These are phyloP conservation scores for Gossypium raimondii DNA, from an alignment of 345 rosid genomes.

Conservation along the genomic window DNA sequence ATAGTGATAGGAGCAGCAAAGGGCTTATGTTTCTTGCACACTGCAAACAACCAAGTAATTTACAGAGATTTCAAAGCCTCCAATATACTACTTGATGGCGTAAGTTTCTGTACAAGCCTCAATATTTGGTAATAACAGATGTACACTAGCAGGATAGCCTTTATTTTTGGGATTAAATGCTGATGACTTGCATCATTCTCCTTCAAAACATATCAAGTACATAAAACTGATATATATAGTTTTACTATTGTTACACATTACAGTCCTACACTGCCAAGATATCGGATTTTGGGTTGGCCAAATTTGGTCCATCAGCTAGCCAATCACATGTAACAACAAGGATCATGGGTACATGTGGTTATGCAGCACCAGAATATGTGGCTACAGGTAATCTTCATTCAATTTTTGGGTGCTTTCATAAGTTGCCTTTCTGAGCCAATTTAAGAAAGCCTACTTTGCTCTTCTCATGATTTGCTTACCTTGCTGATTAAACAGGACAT, in stretches of 20 bases:
- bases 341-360: conserved; percentile 88
- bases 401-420: conserved; percentile 1
- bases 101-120: conserved; percentile 21
- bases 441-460: not conserved
- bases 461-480: conserved; percentile 7
- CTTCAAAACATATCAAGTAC: too few species aligned
- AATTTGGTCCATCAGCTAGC: conserved; percentile 91
- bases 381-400: conserved; percentile 61
- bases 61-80: conserved; percentile 94
- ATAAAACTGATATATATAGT: not conserved
- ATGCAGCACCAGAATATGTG: conserved; percentile 97
- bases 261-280: conserved; percentile 87
- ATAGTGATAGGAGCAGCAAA: conserved; percentile 80
- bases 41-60: conserved; percentile 79
- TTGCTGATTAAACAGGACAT: conserved; percentile 58
- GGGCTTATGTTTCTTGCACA: conserved; percentile 74
- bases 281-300: conserved; percentile 96
- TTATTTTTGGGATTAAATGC: too few species aligned
- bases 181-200: too few species aligned
- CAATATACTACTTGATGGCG: conserved; percentile 87
- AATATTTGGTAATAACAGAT: too few species aligned
- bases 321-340: conserved; percentile 94
- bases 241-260: conserved; percentile 6
- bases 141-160: too few species aligned
- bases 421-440: not conserved